phyloP scores from a whole-genome alignment of 345 rosid genomes.

The Hibiscus trionum region DNA sequence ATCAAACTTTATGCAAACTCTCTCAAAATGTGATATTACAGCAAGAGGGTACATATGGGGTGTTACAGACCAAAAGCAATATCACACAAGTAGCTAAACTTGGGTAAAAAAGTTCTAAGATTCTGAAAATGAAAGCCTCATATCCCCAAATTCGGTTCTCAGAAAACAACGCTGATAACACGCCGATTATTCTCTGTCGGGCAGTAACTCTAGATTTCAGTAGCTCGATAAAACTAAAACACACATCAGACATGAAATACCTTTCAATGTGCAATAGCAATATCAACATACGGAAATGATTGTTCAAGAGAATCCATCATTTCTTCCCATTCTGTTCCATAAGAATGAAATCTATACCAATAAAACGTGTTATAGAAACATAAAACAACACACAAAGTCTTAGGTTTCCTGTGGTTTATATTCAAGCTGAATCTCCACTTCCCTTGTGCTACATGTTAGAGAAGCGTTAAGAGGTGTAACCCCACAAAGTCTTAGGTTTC shows the following conservation, averaged over 20 bases:
- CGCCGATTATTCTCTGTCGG: not conserved
- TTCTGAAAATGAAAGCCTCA: no score
- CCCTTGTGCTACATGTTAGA: not conserved
- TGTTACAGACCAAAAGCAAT: not conserved
- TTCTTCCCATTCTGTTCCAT: slow-evolving; percentile 71
- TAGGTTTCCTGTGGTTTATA: not conserved
- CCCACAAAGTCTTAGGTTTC: not conserved
- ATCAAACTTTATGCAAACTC: not conserved
- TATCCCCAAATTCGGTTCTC: not conserved
- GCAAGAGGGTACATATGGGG: slow-evolving; percentile 16
- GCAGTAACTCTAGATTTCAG: not conserved
- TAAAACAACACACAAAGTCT: not conserved
- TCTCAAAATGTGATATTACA: slow-evolving; percentile 35
- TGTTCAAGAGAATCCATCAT: slow-evolving; percentile 59
- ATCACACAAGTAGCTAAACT: not conserved
- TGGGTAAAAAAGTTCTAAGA: no score
- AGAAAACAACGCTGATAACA: not conserved
- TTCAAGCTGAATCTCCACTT: not conserved
- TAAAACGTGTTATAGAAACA: no score
- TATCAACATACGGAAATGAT: slow-evolving; percentile 59
- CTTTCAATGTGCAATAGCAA: slow-evolving; percentile 91
- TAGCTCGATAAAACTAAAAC: not conserved
- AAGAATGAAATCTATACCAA: slow-evolving; percentile 7
- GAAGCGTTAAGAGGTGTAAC: not conserved
- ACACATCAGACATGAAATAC: slow-evolving; percentile 38